These are phyloP conservation scores for Oryza rufipogon DNA, from an alignment of 176 grass and related monocot genomes.

Conservation along the genomic window DNA sequence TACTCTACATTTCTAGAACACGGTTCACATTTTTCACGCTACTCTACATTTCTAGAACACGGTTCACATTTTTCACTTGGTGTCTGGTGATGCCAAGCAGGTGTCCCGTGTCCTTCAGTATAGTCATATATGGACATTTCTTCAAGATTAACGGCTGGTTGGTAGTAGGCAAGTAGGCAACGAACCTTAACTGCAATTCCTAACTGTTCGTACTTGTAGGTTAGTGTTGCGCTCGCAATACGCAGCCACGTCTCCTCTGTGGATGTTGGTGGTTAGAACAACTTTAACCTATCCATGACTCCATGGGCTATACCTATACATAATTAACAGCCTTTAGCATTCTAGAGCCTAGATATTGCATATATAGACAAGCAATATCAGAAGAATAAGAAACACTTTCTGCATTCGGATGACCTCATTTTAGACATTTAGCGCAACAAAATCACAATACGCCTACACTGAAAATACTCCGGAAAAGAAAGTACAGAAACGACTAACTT, in stretches of 20 bases:
- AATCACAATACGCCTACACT: neutral
- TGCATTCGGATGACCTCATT: slow-evolving; percentile 2
- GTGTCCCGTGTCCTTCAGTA: neutral
- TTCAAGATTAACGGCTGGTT: neutral
- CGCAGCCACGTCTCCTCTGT: neutral
- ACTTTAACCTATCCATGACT: slow-evolving; percentile 18
- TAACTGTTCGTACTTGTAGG: neutral
- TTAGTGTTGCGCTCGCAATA: neutral
- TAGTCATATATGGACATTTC: neutral
- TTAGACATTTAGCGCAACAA: neutral
- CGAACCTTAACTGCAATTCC: slow-evolving; percentile 22
- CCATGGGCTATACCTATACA: neutral
- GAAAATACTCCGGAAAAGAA: neutral
- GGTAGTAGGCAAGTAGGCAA: neutral
- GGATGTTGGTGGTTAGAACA: slow-evolving; percentile 37
- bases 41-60: neutral
- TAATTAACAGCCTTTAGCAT: neutral
- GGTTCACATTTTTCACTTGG: neutral
- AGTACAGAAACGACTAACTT: neutral
- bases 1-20: neutral
- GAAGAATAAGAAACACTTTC: neutral
- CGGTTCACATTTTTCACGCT: neutral
- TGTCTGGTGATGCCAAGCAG: neutral
- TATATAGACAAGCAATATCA: neutral
- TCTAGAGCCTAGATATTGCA: neutral